Base-by-base conservation (phyloP, 1,284 basidiomycete species). In the Pisolithus thermaeus region DNA sequence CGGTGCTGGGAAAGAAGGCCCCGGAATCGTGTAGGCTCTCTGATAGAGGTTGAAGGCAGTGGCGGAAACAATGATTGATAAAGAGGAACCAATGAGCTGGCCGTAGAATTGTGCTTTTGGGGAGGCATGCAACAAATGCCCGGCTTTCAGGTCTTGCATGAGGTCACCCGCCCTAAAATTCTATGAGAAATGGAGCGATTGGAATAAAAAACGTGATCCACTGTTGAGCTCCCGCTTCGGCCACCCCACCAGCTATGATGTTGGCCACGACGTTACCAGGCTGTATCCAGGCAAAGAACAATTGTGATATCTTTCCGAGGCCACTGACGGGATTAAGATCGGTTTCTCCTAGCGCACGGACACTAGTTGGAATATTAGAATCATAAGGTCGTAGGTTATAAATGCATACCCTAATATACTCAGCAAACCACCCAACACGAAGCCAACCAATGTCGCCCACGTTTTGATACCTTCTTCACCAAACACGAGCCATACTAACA, bases 121-220 rank as follows among this genome's bases (percentile, higher is more conserved):
- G 8, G 91, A 92, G 5, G 91, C 93, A 55, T 81, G 82, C 48
- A 95, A 79, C 20, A 97, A 76, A 64, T 94, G 88, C 0, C 96
- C 96, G 1, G 95, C 97, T 73, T 98, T 98, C 58, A 97, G 76
- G 68, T 98, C 96, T 73, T 98, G 95, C 94, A 98, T 97, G 18
- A 98, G 81, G 67, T 98, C 95, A 16, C 95, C 96, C 7, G 95
- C 93, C 67, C 90, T 92, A 59, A 16, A 45, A 41, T 36, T 16
- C 18, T 32, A 38, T 32, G 45, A 56, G 44, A 51, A 35, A n/a
- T 32, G 22, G 27, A 4, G 16, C 40, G 9, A 25, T 6, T 18
- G 22, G 28, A 37, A 35, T 3, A 7, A 47, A 1, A 38, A 8
- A 44, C 32, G n/a, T 45, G 27, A 72, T 84, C 60, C 63, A 91